Evolutionary conservation across 2,329 filamentous ascomycete genomes (phyloP), one percentile per base, ranked within the genome.

Genomic region (Zasmidium citrigriseum): DNA sequence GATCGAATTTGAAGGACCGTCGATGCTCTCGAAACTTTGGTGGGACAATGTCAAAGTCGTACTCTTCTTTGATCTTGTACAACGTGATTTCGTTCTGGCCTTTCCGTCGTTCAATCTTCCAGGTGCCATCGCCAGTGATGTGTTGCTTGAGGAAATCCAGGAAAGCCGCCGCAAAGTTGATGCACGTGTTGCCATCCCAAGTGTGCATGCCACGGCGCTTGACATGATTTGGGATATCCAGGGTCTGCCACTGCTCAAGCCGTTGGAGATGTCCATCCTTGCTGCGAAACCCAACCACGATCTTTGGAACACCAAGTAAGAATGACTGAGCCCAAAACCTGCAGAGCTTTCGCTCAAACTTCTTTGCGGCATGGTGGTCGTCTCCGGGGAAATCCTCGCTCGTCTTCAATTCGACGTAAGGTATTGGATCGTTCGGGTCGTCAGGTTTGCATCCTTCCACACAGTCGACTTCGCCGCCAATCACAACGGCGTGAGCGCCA

Each of bases 241-340:
- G 85, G 1, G 93, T 97, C 59, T 91, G 85, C 27, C 96, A 84
- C 70, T 96, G 90, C 72, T 96, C 85, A 12, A 96, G 72, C 12
- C 84, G 81, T 49, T 82, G 81, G 21, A 99, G 79, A 54, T 90
- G 83, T 7, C 95, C 93, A 55, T 87, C 71, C 56, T 82, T 85
- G 29, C 84, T 87, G 49, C 95, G 87, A 73, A 95, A 97, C 0
- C 95, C 95, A 25, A 99, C 89, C 47, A 97, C 86, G 64, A 99
- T 91, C 65, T 88, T 95, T 0, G 92, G 91, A 1, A 98, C 93
- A 44, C 93, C 93, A 1, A 99, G 86, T 2, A 99, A 81, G 71
- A 96, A 99, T 0, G 90, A 96, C 74, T 98, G 95, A 14, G 93
- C 91, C 95, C 95, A 99, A 77, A 93, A 96, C 70, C 96, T 96